Evolutionary conservation across 2,329 filamentous ascomycete species (phyloP), one percentile per base, ranked within the genome.

Genomic region (Ceratocystis harringtonii): DNA sequence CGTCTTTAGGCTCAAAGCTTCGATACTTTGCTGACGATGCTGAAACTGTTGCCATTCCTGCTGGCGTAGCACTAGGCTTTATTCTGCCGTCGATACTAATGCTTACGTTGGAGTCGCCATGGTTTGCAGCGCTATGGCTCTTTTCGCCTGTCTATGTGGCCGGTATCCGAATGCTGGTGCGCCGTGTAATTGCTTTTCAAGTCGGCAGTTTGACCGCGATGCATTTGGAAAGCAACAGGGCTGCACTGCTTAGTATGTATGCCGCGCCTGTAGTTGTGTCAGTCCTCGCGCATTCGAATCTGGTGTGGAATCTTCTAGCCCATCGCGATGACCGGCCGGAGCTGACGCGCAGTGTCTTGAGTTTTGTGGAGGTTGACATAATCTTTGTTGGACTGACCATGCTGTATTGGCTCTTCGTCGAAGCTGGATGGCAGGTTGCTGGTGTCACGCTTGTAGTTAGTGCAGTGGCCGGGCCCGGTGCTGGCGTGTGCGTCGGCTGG

Each of bases 1-100:
- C 72, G 6, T 71, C 71, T 8, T 69, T 74, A 45, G 72, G 72
- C 52, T 66, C 70, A 62, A 65, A 71, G 44, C 68, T 71, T 67
- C 75, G 78, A 7, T 75, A 77, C 66, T 72, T 82, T 12, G 52
- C 65, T 10, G 43, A 74, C 5, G 73, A 72, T 25, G 74, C 81
- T 1, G 84, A 87, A 71, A 79, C 81, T 67, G 77, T 84, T 66
- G 83, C 84, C 30, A 81, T 83, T 22, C 80, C 81, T 6, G 69
- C 77, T 30, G 78, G 77, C 28, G 77, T 82, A 0, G 74, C 76
- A 0, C 60, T 79, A 8, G 80, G 80, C 43, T 82, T 75, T 68
- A 73, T 79, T 55, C 68, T 79, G 1, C 80, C 80, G 0, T 77
- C 78, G 0, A 48, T 76, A 3, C 67, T 77, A 43, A 78, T 81